Percentiles rank a stretch among this genome's conserved stretches.
These are phyloP conservation scores for Candida nemodendra DNA, from an alignment of 805 yeast species.

Conservation along the genomic window DNA sequence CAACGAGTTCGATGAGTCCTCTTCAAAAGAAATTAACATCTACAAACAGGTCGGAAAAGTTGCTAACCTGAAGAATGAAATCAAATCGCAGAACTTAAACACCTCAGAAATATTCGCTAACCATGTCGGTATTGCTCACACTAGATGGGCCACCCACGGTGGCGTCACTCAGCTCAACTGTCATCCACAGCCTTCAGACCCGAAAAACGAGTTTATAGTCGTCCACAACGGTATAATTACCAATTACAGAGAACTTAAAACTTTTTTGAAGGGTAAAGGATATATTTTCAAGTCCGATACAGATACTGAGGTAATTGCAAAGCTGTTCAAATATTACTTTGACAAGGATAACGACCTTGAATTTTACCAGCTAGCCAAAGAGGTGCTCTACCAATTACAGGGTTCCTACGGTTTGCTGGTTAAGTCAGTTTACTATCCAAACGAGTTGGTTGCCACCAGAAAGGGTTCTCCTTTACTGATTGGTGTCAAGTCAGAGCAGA, in stretches of 20 bases:
- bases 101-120: slow-evolving; percentile 65
- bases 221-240: slow-evolving; percentile 99
- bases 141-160: slow-evolving; percentile 99
- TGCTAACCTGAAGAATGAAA: slow-evolving; percentile 67
- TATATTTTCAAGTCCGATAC: slow-evolving; percentile 85
- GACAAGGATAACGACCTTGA: slow-evolving; percentile 78
- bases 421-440: slow-evolving; percentile 88
- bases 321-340: slow-evolving; percentile 86
- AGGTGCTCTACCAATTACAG: slow-evolving; percentile 87
- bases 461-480: slow-evolving; percentile 96
- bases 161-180: slow-evolving; percentile 82
- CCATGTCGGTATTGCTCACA: slow-evolving; percentile 97
- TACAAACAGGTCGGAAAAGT: slow-evolving; percentile 93
- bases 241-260: slow-evolving; percentile 87
- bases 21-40: slow-evolving; percentile 62
- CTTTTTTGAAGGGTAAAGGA: slow-evolving; percentile 78
- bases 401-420: slow-evolving; percentile 97
- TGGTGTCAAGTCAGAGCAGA: slow-evolving; percentile 95
- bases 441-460: slow-evolving; percentile 94
- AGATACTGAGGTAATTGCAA: slow-evolving; percentile 97
- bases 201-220: slow-evolving; percentile 76
- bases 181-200: slow-evolving; percentile 94
- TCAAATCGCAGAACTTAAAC: slow-evolving; percentile 49
- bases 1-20: slow-evolving; percentile 35
- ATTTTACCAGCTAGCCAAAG: slow-evolving; percentile 88